These are phyloP conservation scores for Cyanidiococcus yangmingshanensis DNA, from an alignment of 23 red algal genomes.

Conservation along the genomic window DNA sequence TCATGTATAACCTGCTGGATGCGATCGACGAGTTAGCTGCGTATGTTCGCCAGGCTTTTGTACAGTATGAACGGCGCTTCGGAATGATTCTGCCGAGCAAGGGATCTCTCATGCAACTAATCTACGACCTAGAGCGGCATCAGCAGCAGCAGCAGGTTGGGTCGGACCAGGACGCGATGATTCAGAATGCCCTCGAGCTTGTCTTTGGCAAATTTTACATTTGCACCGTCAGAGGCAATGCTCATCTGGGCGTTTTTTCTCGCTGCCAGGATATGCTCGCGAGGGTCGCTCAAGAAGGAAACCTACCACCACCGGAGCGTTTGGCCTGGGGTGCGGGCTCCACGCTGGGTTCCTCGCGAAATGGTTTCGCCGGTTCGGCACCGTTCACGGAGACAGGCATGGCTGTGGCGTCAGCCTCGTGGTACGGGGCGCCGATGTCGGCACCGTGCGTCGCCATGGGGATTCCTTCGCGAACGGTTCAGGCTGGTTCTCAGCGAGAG, in stretches of 20 bases:
- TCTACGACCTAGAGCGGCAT: background rate
- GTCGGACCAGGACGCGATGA: background rate
- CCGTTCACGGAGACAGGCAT: background rate
- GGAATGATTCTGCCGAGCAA: background rate
- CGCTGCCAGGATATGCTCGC: background rate
- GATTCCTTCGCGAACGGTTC: background rate
- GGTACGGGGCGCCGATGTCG: background rate
- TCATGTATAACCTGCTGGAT: conserved; percentile 10
- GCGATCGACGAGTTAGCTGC: background rate
- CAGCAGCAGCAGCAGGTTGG: background rate
- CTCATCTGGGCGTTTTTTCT: background rate
- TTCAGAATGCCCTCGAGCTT: background rate
- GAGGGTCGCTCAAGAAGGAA: background rate
- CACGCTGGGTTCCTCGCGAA: background rate
- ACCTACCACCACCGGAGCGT: background rate
- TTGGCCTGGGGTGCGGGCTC: background rate
- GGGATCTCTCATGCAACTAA: background rate
- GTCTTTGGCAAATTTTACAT: conserved; percentile 1
- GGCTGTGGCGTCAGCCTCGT: background rate
- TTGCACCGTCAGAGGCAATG: background rate
- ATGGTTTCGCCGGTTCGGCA: background rate
- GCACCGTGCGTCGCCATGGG: background rate
- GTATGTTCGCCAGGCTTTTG: background rate
- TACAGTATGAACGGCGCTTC: conserved; percentile 8
- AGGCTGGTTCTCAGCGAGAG: background rate